Conservation (phyloP, 176 grass and related monocot genomes). For the Rhipidocladum racemiflorum region DNA sequence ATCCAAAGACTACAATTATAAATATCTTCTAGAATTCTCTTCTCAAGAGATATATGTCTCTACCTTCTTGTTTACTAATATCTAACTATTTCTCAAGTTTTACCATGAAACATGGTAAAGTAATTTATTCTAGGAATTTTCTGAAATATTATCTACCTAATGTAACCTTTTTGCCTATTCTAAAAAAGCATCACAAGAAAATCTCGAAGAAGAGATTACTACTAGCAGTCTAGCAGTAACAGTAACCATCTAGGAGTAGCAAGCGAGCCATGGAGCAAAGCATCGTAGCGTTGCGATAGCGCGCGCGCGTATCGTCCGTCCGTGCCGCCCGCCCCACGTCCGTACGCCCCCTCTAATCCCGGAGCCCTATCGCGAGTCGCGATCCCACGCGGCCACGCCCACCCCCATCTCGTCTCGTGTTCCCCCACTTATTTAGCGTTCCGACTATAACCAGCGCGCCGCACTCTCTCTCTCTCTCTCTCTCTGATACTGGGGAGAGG, state of each 20-base stretch:
- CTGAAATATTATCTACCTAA: too few species aligned
- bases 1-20: too few species aligned
- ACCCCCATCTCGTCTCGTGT: not conserved
- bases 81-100: too few species aligned
- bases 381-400: not conserved
- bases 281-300: not conserved
- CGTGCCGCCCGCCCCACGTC: not conserved
- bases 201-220: too few species aligned
- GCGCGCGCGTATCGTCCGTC: not conserved
- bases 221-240: not conserved
- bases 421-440: not conserved
- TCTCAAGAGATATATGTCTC: too few species aligned
- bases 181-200: too few species aligned
- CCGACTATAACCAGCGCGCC: not conserved
- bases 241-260: not conserved
- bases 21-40: too few species aligned
- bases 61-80: too few species aligned
- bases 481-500: not conserved
- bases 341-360: not conserved
- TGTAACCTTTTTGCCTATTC: too few species aligned
- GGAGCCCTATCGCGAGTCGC: not conserved
- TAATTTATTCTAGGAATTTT: too few species aligned
- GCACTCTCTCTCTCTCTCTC: not conserved
- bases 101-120: too few species aligned
- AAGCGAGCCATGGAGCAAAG: not conserved